Base-by-base conservation (phyloP, 164 flowering plant species). In the Annona cherimola region DNA sequence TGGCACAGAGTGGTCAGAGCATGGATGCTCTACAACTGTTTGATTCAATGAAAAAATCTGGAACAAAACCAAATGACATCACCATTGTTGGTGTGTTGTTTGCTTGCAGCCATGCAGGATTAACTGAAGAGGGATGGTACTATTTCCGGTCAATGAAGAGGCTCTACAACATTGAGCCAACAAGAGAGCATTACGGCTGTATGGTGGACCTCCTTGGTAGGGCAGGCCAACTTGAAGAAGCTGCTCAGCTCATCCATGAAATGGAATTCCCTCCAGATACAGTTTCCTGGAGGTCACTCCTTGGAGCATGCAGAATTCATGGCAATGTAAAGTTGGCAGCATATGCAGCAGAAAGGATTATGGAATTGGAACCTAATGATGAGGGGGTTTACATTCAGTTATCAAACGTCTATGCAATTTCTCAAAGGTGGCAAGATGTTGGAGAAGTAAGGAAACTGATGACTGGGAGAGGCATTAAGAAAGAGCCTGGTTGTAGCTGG, bases 401-500 rank as follows among this genome's bases (percentile, higher is more conserved):
- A 39, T 89, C 97, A 8, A 91, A 93, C 62, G 83, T 88, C 45
- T 91, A 89, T 77, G 95, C 95, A 9, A 84, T 86, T 46, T 76
- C 89, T 59, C 83, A 79, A 45, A 84, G 79, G 70, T 93, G 98
- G 98, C 83, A 86, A 11, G 89, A 88, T 61, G 92, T 79, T 42
- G 81, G 75, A 59, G 73, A 81, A 50, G 79, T 91, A 69, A 85
- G 98, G 76, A 81, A 59, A 46, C 66, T 70, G 42, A 90, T 91
- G 97, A 83, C 67, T 69, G 76, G 63, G 16, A 74, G 73, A 64
- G 89, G 94, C 66, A 66, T 93, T 45, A 88, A 59, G 78, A 93
- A 93, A 79, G 93, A 88, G 75, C 95, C 98, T 20, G 97, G 96
- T 11, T 90, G 97, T 73, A 93, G 96, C 81, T 93, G 96, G 97